Evolutionary conservation across 805 yeast species (phyloP), one percentile per base, ranked within the genome.

Genomic region (Candida caryicola): DNA sequence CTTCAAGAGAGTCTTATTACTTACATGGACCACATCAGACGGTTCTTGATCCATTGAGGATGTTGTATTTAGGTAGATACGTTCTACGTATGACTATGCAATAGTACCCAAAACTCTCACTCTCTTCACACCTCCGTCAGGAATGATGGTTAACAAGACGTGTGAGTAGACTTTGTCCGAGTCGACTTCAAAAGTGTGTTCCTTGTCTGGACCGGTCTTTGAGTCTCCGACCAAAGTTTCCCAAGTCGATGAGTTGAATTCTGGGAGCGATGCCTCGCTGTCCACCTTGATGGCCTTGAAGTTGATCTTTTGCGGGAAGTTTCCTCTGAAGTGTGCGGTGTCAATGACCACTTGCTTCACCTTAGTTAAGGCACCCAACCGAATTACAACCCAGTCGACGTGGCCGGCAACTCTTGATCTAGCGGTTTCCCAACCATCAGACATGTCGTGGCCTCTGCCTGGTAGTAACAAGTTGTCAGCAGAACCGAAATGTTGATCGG

Each of bases 381-480:
- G 78, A 41, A 91, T 76, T 36, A 87, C 76, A 2, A 80, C 96
- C 96, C 96, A 91, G 69, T 91, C 99, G 27, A 77, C 80, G 59
- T 91, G 98, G 31, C 86, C 89, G 3, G 81, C 77, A 9, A 67
- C 71, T 59, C 98, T 76, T 2, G 96, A 88, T 59, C 99, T 79
- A 52, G 77, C 79, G 17, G 99, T 91, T 60, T 91, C 99, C 99
- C 99, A 91, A 10, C 99, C 99, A 57, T 93, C 98, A 35, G 93
- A 79, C 98, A 91, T 91, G 62, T 91, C 96, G 52, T 74, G 77
- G 36, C 99, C 99, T 44, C 97, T 79, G 12, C 98, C 98, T 2
- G 97, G 97, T 39, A 91, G 69, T 40, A 91, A 66, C 45, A 91
- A 69, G 66, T 91, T 91, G 60, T 86, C 95, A 27, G 90, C 95